Evolutionary conservation across 2,329 filamentous ascomycete genomes (phyloP), one percentile per base, ranked within the genome.

Genomic region (Nothopassalora personata): DNA sequence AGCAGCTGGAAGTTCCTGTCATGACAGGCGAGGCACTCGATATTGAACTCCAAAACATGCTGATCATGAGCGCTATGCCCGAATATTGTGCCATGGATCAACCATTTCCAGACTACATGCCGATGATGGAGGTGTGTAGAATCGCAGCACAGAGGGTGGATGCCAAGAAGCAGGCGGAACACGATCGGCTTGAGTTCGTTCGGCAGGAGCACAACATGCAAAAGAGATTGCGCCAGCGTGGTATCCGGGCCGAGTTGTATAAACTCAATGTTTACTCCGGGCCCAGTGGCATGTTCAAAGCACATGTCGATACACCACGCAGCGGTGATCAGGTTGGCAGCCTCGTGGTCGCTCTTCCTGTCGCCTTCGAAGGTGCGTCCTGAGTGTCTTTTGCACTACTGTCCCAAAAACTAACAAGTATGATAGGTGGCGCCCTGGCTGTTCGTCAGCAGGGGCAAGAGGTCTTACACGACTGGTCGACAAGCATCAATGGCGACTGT

Each of bases 201-300:
- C 1, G 59, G 67, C 5, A 64, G 67, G 11, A 18, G 39, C 4
- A 11, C 3, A 43, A 43, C 39, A 43, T 18, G 39, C 39, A 43
- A 5, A 43, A 43, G 18, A 15, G 39, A 7, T 15, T 43, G n/a
- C 39, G 13, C 5, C 39, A 53, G 50, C 33, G 52, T 0, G 74
- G 74, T 6, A 71, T 85, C 1, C 70, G 69, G 4, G 81, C 81
- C 0, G 81, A 85, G 68, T 68, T 85, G 2, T 84, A 83, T 66
- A 83, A 83, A 59, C 67, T 85, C 15, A 84, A 85, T 64, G 78
- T 81, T 1, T 64, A 61, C 54, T 30, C 33, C 19, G 59, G 19
- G 4, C 55, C 59, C 3, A 52, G 56, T 30, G 59, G 56, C 2
- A 58, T 33, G 23, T 66, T 67, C 56, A 62, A 59, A 28, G 46